phyloP scores from a whole-genome alignment of 768 basidiomycete species.

The Leccinum disarticulatum region DNA sequence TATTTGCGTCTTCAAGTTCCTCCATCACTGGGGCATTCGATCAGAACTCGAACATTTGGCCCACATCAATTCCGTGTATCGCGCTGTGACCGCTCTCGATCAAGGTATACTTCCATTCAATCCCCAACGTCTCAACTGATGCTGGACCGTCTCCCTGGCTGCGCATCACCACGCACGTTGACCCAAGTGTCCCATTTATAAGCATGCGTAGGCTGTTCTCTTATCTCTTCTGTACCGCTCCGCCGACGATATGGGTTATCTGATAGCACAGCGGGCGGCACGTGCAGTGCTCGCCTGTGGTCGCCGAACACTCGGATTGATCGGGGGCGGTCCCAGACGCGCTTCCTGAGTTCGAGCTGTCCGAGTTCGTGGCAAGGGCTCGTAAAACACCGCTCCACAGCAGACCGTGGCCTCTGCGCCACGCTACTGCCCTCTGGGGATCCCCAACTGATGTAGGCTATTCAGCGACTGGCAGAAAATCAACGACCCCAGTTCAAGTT shows the following conservation, averaged over 20 bases:
- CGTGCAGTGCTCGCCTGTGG: constrained; percentile 29
- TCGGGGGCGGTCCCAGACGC: constrained; percentile 25
- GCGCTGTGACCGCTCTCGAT: constrained; percentile 12
- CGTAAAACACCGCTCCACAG: constrained; percentile 24
- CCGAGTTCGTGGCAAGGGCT: constrained; percentile 21
- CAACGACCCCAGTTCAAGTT: neutral
- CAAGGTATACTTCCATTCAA: constrained; percentile 17
- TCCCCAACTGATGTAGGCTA: constrained; percentile 11
- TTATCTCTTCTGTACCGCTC: constrained; percentile 9
- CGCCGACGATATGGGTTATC: constrained; percentile 15
- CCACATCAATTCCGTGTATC: constrained; percentile 28
- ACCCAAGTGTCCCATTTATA: constrained; percentile 5
- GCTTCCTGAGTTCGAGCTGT: constrained; percentile 18
- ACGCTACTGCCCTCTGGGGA: constrained; percentile 8
- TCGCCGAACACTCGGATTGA: constrained; percentile 24
- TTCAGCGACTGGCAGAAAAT: constrained; percentile 19
- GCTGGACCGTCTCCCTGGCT: constrained; percentile 12
- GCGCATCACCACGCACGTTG: constrained; percentile 24
- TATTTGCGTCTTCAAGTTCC: neutral
- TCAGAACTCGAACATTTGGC: constrained; percentile 10
- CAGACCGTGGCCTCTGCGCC: constrained; percentile 8
- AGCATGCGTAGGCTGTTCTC: constrained; percentile 5
- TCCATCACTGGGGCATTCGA: neutral
- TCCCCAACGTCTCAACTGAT: constrained; percentile 1
- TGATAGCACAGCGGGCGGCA: constrained; percentile 9